A percentile compares a stretch with the other conserved stretches of the same genome.
These are phyloP conservation scores for Nicotiana sylvestris DNA, from an alignment of 257 asterid genomes.

Conservation along the genomic window DNA sequence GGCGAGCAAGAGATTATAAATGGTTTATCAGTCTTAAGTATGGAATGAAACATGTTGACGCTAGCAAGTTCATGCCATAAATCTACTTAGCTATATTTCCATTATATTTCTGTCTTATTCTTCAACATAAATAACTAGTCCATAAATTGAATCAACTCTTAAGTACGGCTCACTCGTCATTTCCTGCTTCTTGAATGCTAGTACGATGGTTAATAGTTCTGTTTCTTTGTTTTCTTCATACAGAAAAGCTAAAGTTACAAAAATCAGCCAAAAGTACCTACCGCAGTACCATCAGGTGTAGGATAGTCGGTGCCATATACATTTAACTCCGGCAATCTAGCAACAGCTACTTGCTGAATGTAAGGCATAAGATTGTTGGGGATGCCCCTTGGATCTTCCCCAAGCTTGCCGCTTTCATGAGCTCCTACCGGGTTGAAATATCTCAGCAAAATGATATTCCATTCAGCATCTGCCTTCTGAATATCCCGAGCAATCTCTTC, in stretches of 20 bases:
- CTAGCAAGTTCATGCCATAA: background rate
- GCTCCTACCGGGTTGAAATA: slow-evolving; percentile 97
- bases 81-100: background rate
- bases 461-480: slow-evolving; percentile 59
- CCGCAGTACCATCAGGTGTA: slow-evolving; percentile 94
- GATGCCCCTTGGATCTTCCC: slow-evolving; percentile 94
- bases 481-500: slow-evolving; percentile 91
- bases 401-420: slow-evolving; percentile 84
- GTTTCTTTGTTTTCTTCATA: background rate
- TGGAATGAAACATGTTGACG: background rate
- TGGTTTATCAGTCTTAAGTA: background rate
- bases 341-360: slow-evolving; percentile 92
- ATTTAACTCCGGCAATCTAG: slow-evolving; percentile 76
- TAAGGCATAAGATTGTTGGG: slow-evolving; percentile 99
- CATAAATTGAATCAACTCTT: background rate
- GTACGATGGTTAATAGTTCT: background rate
- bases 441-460: slow-evolving; percentile 83
- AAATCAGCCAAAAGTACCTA: slow-evolving; percentile 22
- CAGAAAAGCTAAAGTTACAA: background rate
- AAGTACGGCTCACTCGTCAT: background rate
- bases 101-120: background rate
- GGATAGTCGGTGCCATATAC: slow-evolving; percentile 94
- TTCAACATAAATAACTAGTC: background rate
- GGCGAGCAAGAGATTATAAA: slow-evolving; percentile 6
- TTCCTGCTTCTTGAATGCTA: background rate